A percentile compares a stretch with the other conserved stretches of the same genome.
Evolutionary conservation across 2,329 filamentous ascomycete genomes (phyloP).

Genomic region (Phymatotrichopsis omnivora): DNA sequence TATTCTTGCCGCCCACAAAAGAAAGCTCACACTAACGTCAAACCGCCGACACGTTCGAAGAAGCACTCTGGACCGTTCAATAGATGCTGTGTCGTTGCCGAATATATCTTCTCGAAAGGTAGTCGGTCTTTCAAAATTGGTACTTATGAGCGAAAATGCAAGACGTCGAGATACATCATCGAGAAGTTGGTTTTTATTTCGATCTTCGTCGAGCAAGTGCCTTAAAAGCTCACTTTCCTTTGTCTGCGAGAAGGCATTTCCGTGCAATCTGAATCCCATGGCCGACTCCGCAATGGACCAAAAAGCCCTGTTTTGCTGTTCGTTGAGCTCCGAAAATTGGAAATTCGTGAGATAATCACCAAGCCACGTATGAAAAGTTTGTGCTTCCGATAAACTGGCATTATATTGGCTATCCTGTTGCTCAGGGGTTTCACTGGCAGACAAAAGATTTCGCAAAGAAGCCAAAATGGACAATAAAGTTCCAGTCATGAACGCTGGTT

Average conservation of each 20-base stretch:
- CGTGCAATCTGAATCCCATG: slow-evolving; percentile 54
- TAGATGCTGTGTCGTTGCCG: slow-evolving; percentile 54
- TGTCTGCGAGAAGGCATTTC: slow-evolving; percentile 58
- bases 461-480: slow-evolving; percentile 69
- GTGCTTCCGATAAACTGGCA: slow-evolving; percentile 64
- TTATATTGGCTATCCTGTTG: slow-evolving; percentile 77
- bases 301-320: slow-evolving; percentile 48
- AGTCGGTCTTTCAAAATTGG: slow-evolving; percentile 56
- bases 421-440: slow-evolving; percentile 63
- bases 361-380: slow-evolving; percentile 70
- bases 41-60: slow-evolving; percentile 66
- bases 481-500: slow-evolving; percentile 69
- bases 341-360: slow-evolving; percentile 57
- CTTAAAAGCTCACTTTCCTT: slow-evolving; percentile 71
- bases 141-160: slow-evolving; percentile 63
- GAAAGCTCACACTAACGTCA: slow-evolving; percentile 55
- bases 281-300: slow-evolving; percentile 58
- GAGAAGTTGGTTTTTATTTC: slow-evolving; percentile 50
- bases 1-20: slow-evolving; percentile 75
- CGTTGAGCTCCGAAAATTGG: slow-evolving; percentile 43
- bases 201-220: slow-evolving; percentile 66
- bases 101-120: slow-evolving; percentile 57
- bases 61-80: slow-evolving; percentile 53
- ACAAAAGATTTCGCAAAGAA: slow-evolving; percentile 65
- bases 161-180: slow-evolving; percentile 58